Evolutionary conservation across 768 basidiomycete species (phyloP).

Genomic region (Boletus rex-veris): DNA sequence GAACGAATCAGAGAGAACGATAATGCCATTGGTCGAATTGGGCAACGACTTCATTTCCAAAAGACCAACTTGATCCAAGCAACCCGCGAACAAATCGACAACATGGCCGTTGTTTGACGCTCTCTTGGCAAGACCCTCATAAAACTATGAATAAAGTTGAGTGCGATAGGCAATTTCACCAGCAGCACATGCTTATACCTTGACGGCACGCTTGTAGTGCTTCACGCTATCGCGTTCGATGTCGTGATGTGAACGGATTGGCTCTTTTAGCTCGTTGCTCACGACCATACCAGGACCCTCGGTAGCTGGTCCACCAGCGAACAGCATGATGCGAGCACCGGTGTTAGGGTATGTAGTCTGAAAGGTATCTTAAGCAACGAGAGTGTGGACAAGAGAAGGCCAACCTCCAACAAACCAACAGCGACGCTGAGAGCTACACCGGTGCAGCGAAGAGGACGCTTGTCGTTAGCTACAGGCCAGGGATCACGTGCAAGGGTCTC

Average conservation of each 20-base stretch:
- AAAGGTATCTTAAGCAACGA: not conserved
- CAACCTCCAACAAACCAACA: conserved; percentile 83
- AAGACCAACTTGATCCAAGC: conserved; percentile 95
- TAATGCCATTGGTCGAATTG: conserved; percentile 95
- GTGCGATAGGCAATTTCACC: not conserved
- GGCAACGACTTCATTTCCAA: conserved; percentile 96
- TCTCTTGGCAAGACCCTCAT: conserved; percentile 89
- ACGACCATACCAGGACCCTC: conserved; percentile 98
- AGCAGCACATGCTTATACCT: conserved; percentile 49
- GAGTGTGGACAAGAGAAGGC: conserved; percentile 7
- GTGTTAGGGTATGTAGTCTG: conserved; percentile 91
- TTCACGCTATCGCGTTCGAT: conserved; percentile 96
- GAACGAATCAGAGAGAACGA: conserved; percentile 95
- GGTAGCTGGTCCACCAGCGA: conserved; percentile 91
- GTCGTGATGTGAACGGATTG: conserved; percentile 97
- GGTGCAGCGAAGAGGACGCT: conserved; percentile 89
- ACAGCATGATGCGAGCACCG: conserved; percentile 94
- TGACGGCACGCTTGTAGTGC: conserved; percentile 94
- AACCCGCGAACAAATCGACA: conserved; percentile 94
- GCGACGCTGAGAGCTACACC: conserved; percentile 94
- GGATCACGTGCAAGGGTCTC: conserved; percentile 87
- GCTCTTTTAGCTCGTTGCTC: conserved; percentile 91
- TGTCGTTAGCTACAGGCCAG: conserved; percentile 96
- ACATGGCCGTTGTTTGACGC: conserved; percentile 94
- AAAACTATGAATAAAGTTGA: conserved; percentile 60